Evolutionary conservation across 225 moss, liverwort and hornwort genomes (phyloP).

Genomic region (Lunularia cruciata): DNA sequence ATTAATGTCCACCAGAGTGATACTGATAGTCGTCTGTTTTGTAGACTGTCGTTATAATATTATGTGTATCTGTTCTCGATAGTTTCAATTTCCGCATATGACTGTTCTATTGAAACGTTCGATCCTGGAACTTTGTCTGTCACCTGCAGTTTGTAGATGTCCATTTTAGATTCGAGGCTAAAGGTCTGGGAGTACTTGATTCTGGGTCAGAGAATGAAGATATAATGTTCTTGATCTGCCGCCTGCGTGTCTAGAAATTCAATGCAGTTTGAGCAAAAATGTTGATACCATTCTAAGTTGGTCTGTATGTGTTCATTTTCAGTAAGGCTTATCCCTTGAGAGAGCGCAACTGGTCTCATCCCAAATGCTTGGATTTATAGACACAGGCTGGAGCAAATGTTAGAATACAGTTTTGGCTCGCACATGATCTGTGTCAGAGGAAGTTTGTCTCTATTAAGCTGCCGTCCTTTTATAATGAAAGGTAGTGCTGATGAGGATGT

Average conservation of each 20-base stretch:
- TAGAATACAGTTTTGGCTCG: slow-evolving; percentile 82
- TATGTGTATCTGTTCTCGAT: no score
- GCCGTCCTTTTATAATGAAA: slow-evolving; percentile 64
- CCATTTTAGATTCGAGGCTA: slow-evolving; percentile 62
- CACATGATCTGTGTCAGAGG: slow-evolving; percentile 70
- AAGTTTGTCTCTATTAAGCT: slow-evolving; percentile 64
- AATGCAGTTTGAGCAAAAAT: neutral
- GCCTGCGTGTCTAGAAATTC: neutral
- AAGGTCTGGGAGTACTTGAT: slow-evolving; percentile 84
- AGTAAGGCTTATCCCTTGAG: neutral
- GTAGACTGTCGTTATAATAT: no score
- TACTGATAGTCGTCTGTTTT: no score
- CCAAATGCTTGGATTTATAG: slow-evolving; percentile 42
- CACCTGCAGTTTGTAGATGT: slow-evolving; percentile 65
- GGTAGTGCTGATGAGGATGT: no score
- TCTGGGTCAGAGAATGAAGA: slow-evolving; percentile 90
- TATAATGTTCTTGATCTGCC: slow-evolving; percentile 22
- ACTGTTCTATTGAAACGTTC: no score
- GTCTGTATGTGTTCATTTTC: no score
- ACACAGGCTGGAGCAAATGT: slow-evolving; percentile 72
- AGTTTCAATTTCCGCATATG: no score
- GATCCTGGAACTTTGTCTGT: neutral
- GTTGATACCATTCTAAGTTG: neutral
- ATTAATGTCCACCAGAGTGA: no score
- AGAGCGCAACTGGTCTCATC: no score